Evolutionary conservation across 345 rosid genomes (phyloP), one percentile per base, ranked within the genome.

Genomic region (Bruguiera sexangula): DNA sequence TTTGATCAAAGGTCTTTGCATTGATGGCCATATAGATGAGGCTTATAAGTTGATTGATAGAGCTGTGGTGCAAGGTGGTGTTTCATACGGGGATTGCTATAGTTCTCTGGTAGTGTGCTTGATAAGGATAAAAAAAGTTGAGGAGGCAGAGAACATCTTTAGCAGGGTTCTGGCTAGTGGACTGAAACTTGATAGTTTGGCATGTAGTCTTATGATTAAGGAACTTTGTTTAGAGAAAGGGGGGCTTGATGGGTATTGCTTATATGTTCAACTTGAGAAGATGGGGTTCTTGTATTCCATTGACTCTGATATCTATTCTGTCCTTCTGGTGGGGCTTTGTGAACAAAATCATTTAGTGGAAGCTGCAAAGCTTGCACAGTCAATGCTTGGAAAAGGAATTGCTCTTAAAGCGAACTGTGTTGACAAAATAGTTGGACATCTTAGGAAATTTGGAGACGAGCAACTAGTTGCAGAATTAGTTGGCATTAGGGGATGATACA

Each of bases 121-220:
- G 68, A 71, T 87, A 32, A 85, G 82, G 73, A 59, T 66, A 58
- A 80, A 81, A 63, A 88, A 83, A 60, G 64, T 69, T 32, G 71
- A 83, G 50, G 90, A 89, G 66, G 93, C 96, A 8, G 89, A 85
- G 75, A 77, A 65, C 73, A 81, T 82, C 52, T 87, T 91, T 71
- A 79, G 79, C 27, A 62, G 66, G 78, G 80, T 84, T 85, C 68
- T 86, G 79, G 73, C 67, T 32, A 63, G 73, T 54, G 92, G 82
- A 72, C 34, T 78, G 64, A 87, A 81, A 78, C 97, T 87, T 39
- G 96, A 89, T 75, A 81, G 91, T 71, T 46, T 87, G 71, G 87
- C 95, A 9, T 87, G 89, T 62, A 89, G 85, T 76, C 56, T 88
- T 36, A 77, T 89, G 78, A 70, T 94, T 60, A 89, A 63, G 73